Percentiles rank a stretch among this genome's conserved stretches.
Evolutionary conservation across 1,139 yeast species (phyloP).

Genomic region (Pichia sp.): DNA sequence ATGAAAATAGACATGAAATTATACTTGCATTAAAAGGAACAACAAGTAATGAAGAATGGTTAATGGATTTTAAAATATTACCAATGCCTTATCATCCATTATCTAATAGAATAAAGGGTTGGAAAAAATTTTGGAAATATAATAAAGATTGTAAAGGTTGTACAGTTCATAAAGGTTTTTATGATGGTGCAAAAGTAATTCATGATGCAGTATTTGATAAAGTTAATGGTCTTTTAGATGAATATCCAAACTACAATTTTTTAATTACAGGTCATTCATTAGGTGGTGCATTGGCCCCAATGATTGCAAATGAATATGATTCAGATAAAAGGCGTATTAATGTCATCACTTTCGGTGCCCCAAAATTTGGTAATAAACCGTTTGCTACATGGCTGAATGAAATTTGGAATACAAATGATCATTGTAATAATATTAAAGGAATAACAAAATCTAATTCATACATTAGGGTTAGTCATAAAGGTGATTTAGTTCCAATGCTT

Average conservation of each 20-base stretch:
- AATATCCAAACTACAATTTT: constrained; percentile 43
- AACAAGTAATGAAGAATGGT: constrained; percentile 50
- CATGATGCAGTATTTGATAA: constrained; percentile 38
- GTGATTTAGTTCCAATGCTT: constrained; percentile 51
- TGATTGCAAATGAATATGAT: constrained; percentile 55
- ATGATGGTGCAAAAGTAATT: constrained; percentile 22
- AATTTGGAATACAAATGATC: constrained; percentile 35
- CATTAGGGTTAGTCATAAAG: constrained; percentile 48
- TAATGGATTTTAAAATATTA: constrained; percentile 42
- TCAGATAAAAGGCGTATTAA: constrained; percentile 46
- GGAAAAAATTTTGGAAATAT: constrained; percentile 31
- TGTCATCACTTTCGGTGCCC: constrained; percentile 55
- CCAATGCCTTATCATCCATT: constrained; percentile 38
- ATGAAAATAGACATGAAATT: constrained; percentile 34
- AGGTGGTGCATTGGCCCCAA: constrained; percentile 62
- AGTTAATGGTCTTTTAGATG: constrained; percentile 32
- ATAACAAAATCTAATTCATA: constrained; percentile 28
- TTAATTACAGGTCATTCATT: constrained; percentile 64
- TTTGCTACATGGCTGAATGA: constrained; percentile 47
- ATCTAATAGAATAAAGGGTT: constrained; percentile 19
- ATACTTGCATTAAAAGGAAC: constrained; percentile 52
- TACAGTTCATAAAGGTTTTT: constrained; percentile 54
- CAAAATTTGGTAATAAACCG: constrained; percentile 51
- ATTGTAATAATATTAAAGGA: background rate
- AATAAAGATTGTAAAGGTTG: constrained; percentile 33